Evolutionary conservation across 768 basidiomycete species (phyloP), one percentile per base, ranked within the genome.

Genomic region (Xanthoconium purpureum): DNA sequence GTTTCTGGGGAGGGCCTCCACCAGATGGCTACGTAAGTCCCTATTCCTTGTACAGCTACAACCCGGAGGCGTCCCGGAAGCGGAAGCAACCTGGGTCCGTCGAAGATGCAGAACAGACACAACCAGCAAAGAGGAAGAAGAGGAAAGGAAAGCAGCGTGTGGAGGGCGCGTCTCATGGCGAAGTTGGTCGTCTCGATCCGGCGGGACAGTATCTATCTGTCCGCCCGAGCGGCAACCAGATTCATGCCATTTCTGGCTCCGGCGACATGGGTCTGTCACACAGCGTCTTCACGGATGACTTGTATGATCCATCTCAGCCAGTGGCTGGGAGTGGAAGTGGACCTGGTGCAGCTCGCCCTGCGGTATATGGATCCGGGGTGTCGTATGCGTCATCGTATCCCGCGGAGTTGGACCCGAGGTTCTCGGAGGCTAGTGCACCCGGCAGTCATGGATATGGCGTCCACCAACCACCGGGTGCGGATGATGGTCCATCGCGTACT

Each of bases 1-100:
- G 81, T n/a, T 84, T 81, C 63, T 74, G 68, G 28, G 84, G 84
- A 28, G 59, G 65, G 38, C 66, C 69, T 1, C 66, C 74, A 12
- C 79, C 82, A 1, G 62, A 71, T 28, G 78, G 72, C 14, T 80
- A 83, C 55, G 60, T 62, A 24, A 73, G 67, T 37, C 71, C 74
- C 1, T 75, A 76, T 60, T 74, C 52, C 28, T 28, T 71, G 37
- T 35, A 51, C 46, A 49, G 58, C 44, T 69, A 72, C 35, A 52
- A 65, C 37, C 67, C 67, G 8, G 72, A 68, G 47, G 47, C 52
- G 50, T 59, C 60, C 52, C 58, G 57, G 35, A 79, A 79, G 56
- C 74, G 79, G 37, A 77, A 76, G 59, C 70, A 71, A 30, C 59
- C 62, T 6, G 70, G 66, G 29, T 62, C 56, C 48, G 24, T 40